Evolutionary conservation across 164 flowering plant genomes (phyloP).

Genomic region (Magnolia sinica): DNA sequence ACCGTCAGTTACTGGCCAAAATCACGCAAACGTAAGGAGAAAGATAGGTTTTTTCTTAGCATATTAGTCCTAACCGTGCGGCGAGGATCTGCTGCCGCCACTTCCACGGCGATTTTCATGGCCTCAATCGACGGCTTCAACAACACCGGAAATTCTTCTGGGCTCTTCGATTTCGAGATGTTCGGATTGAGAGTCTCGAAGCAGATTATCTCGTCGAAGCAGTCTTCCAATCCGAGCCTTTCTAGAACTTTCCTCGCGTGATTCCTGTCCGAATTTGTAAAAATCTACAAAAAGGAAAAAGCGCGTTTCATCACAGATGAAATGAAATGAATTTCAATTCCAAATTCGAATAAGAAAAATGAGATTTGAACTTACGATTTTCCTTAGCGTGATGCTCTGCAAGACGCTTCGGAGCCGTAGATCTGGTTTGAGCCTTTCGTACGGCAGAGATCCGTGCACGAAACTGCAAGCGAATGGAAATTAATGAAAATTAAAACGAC

Average conservation of each 20-base stretch:
- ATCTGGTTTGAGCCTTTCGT: conserved; percentile 64
- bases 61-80: conserved; percentile 46
- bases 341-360: neutral
- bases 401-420: conserved; percentile 52
- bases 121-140: conserved; percentile 80
- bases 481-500: no score
- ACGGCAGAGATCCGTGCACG: conserved; percentile 95
- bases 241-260: conserved; percentile 61
- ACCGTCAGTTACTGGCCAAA: neutral
- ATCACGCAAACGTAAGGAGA: neutral
- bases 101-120: conserved; percentile 54
- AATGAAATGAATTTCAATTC: neutral
- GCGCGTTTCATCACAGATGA: neutral
- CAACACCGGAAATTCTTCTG: conserved; percentile 67
- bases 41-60: no score
- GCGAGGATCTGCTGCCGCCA: conserved; percentile 55
- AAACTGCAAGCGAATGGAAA: conserved; percentile 31
- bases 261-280: conserved; percentile 61
- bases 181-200: conserved; percentile 89
- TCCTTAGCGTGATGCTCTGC: conserved; percentile 58
- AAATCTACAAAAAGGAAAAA: conserved; percentile 40
- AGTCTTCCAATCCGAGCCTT: conserved; percentile 64
- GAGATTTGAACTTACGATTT: conserved; percentile 43
- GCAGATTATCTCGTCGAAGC: conserved; percentile 81
- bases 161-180: conserved; percentile 42